Evolutionary conservation across 345 rosid species (phyloP).

Genomic region (Syzygium oleosum): DNA sequence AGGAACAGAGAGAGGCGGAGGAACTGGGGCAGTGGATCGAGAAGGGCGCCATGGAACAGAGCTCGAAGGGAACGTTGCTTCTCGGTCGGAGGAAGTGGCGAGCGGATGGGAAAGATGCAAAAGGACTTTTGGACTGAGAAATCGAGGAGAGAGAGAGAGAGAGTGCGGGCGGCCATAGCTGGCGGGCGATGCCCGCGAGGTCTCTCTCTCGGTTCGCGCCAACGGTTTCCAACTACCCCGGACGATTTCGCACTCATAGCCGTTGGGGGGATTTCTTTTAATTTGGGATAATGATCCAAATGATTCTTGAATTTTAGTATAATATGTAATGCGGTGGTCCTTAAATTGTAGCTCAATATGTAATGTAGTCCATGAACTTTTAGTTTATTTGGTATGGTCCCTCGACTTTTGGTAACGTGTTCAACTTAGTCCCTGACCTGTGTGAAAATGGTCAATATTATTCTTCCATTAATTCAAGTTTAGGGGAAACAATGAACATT

Average conservation of each 20-base stretch:
- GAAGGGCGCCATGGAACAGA: background rate
- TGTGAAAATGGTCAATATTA: too few species aligned
- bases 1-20: background rate
- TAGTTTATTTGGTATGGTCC: too few species aligned
- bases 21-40: background rate
- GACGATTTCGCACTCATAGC: background rate
- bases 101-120: background rate
- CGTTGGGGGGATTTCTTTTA: background rate
- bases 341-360: too few species aligned
- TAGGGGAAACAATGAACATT: too few species aligned
- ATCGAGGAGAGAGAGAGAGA: background rate
- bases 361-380: too few species aligned
- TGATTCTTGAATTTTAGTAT: too few species aligned
- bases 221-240: background rate
- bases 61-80: background rate
- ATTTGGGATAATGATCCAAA: background rate
- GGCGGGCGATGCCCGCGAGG: background rate
- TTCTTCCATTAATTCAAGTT: too few species aligned
- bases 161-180: background rate
- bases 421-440: too few species aligned
- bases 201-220: background rate
- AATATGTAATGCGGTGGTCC: too few species aligned
- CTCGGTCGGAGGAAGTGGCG: background rate
- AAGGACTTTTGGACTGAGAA: background rate
- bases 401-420: too few species aligned